Conservation (phyloP, 1,139 yeast genomes). For the Blastobotrys buckinghamii region DNA sequence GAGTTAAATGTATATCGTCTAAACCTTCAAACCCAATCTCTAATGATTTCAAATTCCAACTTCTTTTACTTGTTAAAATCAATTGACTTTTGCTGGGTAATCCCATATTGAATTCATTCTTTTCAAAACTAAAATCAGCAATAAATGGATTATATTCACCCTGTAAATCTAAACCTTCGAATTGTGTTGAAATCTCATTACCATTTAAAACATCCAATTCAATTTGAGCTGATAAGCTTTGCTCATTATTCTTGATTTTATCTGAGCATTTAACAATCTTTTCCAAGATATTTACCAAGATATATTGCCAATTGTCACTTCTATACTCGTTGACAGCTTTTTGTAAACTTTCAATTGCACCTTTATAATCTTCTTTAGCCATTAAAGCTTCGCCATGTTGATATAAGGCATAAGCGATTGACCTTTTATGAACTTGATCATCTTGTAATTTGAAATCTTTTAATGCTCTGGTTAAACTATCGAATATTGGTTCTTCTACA, state of each 20-base stretch:
- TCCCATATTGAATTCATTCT: slow-evolving; percentile 23
- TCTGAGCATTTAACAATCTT: slow-evolving; percentile 19
- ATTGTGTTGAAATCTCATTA: slow-evolving; percentile 1
- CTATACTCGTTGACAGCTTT: slow-evolving; percentile 24
- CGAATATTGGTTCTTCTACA: slow-evolving; percentile 24
- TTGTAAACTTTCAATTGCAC: slow-evolving; percentile 34
- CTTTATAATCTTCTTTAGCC: slow-evolving; percentile 31
- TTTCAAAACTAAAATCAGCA: slow-evolving; percentile 22
- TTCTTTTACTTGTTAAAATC: slow-evolving; percentile 14
- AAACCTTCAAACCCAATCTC: slow-evolving; percentile 10
- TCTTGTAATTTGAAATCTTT: slow-evolving; percentile 19
- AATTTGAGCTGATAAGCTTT: slow-evolving; percentile 19
- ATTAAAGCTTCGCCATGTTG: slow-evolving; percentile 46
- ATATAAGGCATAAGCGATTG: slow-evolving; percentile 41
- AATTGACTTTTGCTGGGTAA: slow-evolving; percentile 22
- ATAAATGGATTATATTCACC: slow-evolving; percentile 13
- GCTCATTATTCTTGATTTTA: slow-evolving; percentile 12
- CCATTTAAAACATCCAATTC: slow-evolving; percentile 14
- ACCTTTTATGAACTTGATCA: slow-evolving; percentile 21
- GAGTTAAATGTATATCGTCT: slow-evolving; percentile 16
- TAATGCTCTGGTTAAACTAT: slow-evolving; percentile 22
- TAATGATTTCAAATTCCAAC: slow-evolving; percentile 11
- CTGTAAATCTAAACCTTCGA: slow-evolving; percentile 1
- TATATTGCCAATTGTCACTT: slow-evolving; percentile 24
- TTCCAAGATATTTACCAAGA: slow-evolving; percentile 19